Base-by-base conservation (phyloP, 1,284 basidiomycete genomes). In the Porodaedalea pini region DNA sequence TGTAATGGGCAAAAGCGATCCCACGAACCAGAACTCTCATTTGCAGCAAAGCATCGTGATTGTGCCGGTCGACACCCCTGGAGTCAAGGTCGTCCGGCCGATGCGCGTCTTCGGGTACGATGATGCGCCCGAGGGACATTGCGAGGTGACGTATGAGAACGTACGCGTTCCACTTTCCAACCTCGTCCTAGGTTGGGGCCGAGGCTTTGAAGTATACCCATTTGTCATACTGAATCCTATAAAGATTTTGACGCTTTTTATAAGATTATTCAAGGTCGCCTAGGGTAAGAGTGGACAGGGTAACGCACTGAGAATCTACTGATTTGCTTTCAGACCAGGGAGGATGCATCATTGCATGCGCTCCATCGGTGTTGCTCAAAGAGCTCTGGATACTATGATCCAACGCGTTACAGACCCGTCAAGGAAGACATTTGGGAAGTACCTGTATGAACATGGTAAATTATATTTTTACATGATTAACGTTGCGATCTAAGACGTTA, bases 341-440 rank as follows among this genome's bases (percentile, higher is more conserved):
- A 88, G 97, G 57, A 91, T 98, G 66, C 96, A 98, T 70, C 96
- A 99, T 72, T 97, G 94, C 78, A 99, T 99, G 96, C 86, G 96
- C 47, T 92, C 92, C 19, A 91, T 99, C 61, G 96, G 96, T 41
- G 82, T 83, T 23, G 97, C 95, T 1, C 86, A 89, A 61, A 79
- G 83, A 25, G 90, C 96, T 1, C 77, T 98, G 58, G 92, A 98
- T 67, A 75, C 92, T 49, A 86, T 98, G 83, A 80, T 99, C 48
- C 81, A 88, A 62, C 85, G 96, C n/a, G 92, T 94, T 27, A 96
- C 94, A 27, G 93, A 98, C 71, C 88, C 92, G 6, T 74, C 75
- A 32, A 85, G 93, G 66, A 94, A 92, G 75, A 96, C 96, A 0
- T 99, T 99, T 68, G 95, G 94, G 48, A 98, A 97, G 73, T 82